Evolutionary conservation across 352 stramenopile species (phyloP).

Genomic region (Globisporangium rhizosaccharum): DNA sequence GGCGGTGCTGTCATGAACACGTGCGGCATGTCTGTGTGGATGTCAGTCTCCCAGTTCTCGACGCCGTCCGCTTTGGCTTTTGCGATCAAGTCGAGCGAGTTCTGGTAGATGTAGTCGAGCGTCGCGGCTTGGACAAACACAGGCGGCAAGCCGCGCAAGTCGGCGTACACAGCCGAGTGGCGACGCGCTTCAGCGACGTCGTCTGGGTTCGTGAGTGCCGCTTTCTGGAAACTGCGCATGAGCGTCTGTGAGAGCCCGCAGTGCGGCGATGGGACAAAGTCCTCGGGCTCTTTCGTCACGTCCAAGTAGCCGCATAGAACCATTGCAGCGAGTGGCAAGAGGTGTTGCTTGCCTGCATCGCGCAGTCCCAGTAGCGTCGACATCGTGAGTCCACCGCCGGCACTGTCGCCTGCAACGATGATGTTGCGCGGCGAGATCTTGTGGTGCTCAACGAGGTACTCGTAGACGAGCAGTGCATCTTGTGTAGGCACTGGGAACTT

Average conservation of each 20-base stretch:
- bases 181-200: conserved; percentile 1
- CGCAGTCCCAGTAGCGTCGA: conserved; percentile 15
- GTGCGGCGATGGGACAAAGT: conserved; percentile 4
- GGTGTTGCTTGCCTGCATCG: conserved; percentile 1
- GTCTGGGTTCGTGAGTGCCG: conserved; percentile 4
- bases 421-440: conserved; percentile 10
- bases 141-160: conserved; percentile 27
- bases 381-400: conserved; percentile 13
- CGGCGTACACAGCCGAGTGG: conserved; percentile 14
- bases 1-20: conserved; percentile 59
- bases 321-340: conserved; percentile 13
- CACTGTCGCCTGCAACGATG: conserved; percentile 15
- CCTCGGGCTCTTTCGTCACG: conserved; percentile 3
- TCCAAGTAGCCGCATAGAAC: conserved; percentile 19
- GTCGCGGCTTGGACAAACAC: conserved; percentile 27
- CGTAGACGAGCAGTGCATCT: conserved; percentile 14
- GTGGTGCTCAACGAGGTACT: conserved; percentile 14
- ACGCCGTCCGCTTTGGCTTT: conserved; percentile 19
- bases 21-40: conserved; percentile 52
- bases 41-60: conserved; percentile 21
- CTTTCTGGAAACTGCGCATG: conserved; percentile 1
- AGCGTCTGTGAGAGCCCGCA: conserved; percentile 14
- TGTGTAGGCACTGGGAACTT: conserved; percentile 14
- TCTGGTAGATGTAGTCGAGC: conserved; percentile 29
- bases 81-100: conserved; percentile 18